Evolutionary conservation across 495 filamentous ascomycete species (phyloP).

Genomic region (Hamigera avellanea): DNA sequence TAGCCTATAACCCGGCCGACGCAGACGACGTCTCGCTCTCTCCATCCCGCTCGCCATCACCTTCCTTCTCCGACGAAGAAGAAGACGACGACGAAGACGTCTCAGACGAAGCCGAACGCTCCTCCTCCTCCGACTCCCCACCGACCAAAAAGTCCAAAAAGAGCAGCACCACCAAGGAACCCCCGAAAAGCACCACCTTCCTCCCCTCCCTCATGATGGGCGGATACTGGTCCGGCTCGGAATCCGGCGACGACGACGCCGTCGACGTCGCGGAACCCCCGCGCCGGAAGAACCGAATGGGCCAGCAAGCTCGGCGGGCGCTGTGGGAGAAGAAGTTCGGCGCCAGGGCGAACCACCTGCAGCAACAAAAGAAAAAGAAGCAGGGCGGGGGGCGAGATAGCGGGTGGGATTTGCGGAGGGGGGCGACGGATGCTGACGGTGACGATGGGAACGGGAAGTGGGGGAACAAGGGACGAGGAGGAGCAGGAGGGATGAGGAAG

Average conservation of each 20-base stretch:
- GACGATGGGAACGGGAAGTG: constrained; percentile 2
- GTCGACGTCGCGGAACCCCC: constrained; percentile 24
- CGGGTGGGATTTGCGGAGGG: constrained; percentile 37
- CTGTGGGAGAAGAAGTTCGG: constrained; percentile 93
- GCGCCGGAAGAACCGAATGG: constrained; percentile 68
- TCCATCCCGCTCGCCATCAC: constrained; percentile 29
- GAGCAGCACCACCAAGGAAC: constrained; percentile 15
- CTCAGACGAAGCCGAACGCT: too few relatives aligned
- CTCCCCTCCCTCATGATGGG: constrained; percentile 76
- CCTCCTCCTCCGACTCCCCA: constrained; percentile 20
- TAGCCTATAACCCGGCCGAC: background rate
- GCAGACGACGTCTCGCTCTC: constrained; percentile 15
- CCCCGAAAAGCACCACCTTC: constrained; percentile 58
- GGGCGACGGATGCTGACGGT: constrained; percentile 24
- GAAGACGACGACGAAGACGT: background rate
- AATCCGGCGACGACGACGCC: constrained; percentile 42
- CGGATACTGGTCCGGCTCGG: constrained; percentile 87
- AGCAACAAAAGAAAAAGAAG: constrained; percentile 19
- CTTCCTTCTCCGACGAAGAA: constrained; percentile 16
- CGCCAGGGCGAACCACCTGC: constrained; percentile 60
- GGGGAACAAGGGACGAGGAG: background rate
- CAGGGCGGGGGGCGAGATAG: constrained; percentile 19
- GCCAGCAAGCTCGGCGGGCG: constrained; percentile 73
- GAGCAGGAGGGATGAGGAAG: too few relatives aligned
- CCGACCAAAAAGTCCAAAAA: constrained; percentile 34